Evolutionary conservation across 2,329 filamentous ascomycete species (phyloP).

Genomic region (Incumbomyces delicatus): DNA sequence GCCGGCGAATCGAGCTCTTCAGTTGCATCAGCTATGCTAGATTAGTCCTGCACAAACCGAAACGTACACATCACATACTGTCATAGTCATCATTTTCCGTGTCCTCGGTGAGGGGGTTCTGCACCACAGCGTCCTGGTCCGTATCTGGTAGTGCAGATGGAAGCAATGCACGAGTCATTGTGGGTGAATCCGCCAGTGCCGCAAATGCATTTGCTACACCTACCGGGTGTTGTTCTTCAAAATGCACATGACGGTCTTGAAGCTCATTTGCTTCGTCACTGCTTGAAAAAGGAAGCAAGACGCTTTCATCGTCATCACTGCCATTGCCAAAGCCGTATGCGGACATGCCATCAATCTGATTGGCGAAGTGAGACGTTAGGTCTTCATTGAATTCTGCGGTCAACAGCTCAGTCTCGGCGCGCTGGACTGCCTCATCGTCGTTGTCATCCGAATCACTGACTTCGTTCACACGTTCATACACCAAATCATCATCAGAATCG

Average conservation of each 20-base stretch:
- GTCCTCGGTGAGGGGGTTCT: conserved; percentile 49
- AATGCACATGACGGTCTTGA: conserved; percentile 58
- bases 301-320: conserved; percentile 28
- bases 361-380: conserved; percentile 17
- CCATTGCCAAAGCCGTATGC: conserved; percentile 22
- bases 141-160: conserved; percentile 18
- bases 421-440: conserved; percentile 60
- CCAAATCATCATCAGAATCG: conserved; percentile 24
- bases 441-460: conserved; percentile 61
- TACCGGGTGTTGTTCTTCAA: conserved; percentile 32
- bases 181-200: conserved; percentile 18
- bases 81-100: conserved; percentile 27
- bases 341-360: conserved; percentile 21
- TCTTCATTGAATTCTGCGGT: conserved; percentile 26
- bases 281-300: conserved; percentile 18
- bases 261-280: conserved; percentile 29
- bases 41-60: conserved; percentile 33
- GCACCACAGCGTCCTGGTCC: conserved; percentile 33
- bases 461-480: conserved; percentile 65
- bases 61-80: conserved; percentile 1
- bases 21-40: conserved; percentile 29
- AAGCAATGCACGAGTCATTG: conserved; percentile 19
- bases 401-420: conserved; percentile 41
- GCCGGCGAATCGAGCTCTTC: conserved; percentile 46
- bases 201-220: conserved; percentile 10